A percentile compares a stretch with the other conserved stretches of the same genome.
Evolutionary conservation across 768 basidiomycete genomes (phyloP).

Genomic region (Tulasnella sp.): DNA sequence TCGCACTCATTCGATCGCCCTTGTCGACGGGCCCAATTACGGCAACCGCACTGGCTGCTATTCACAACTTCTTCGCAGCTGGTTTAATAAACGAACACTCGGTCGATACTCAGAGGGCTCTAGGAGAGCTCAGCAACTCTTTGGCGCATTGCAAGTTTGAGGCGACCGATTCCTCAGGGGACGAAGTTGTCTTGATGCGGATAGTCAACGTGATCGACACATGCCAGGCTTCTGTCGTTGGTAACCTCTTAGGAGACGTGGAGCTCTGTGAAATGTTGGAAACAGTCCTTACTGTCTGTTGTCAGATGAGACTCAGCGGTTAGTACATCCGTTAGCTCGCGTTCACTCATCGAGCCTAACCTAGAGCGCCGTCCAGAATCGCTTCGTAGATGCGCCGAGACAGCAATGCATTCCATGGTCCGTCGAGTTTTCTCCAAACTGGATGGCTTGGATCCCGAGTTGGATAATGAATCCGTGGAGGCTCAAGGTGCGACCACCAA

Average conservation of each 20-base stretch:
- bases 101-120: conserved; percentile 50
- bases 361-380: conserved; percentile 48
- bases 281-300: conserved; percentile 92
- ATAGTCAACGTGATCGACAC: conserved; percentile 86
- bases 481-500: not conserved
- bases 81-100: conserved; percentile 58
- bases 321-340: conserved; percentile 32
- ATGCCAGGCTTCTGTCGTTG: conserved; percentile 56
- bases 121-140: conserved; percentile 78
- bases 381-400: conserved; percentile 78
- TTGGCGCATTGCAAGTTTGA: conserved; percentile 97
- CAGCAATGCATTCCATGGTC: conserved; percentile 81
- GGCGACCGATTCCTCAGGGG: conserved; percentile 92
- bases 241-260: conserved; percentile 73
- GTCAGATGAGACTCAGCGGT: conserved; percentile 96
- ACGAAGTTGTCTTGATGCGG: conserved; percentile 89
- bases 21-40: conserved; percentile 96
- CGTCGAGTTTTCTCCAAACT: conserved; percentile 72
- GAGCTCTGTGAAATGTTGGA: conserved; percentile 98
- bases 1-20: conserved; percentile 86
- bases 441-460: conserved; percentile 51
- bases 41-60: conserved; percentile 78
- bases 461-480: conserved; percentile 34
- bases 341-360: not conserved
- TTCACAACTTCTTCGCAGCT: conserved; percentile 82